Base-by-base conservation (phyloP, 768 basidiomycete genomes). In the Lentinus brumalis region DNA sequence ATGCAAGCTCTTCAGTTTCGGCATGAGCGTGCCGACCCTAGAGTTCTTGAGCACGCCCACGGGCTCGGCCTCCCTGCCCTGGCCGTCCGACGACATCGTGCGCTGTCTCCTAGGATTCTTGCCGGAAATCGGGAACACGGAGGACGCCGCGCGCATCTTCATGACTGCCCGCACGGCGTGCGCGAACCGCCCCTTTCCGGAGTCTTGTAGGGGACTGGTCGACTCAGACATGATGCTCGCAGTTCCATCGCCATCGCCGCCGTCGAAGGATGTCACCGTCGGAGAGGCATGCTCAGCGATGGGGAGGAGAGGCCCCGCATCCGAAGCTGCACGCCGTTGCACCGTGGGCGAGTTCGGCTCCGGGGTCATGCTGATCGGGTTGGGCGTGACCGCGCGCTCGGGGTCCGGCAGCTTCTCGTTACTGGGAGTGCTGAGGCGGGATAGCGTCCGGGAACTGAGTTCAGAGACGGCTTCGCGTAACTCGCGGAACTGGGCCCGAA, bases 1-100 rank as follows among this genome's bases (percentile, higher is more conserved):
- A 56, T 81, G 77, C 64, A 91, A 68, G 46, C 75, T 76, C 59
- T 76, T 78, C 56, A 92, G 72, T 63, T 81, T 85, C 15, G 86
- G 83, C n/a, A 80, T 75, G 47, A 90, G 72, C 7, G 73, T 72
- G 26, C 83, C 77, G 5, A 89, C 74, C n/a, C 87, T 80, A 16
- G 87, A 85, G 18, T 78, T 76, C 42, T 79, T 70, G n/a, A 69
- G 57, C 16, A 80, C 69, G 8, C 74, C 74, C 40, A 75, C 71
- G 16, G 75, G 71, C 51, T 72, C 69, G 1, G 57, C 44, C 38
- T 67, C 57, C n/a, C 53, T 44, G 11, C 59, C 51, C 40, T 60
- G 30, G 9, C 66, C 67, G 21, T 69, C 69, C n/a, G 72, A 66
- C 9, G 74, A 71, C 53, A 69, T 62, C 35, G 74, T 68, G 26